Conservation (phyloP, 768 basidiomycete genomes). For the Arthromyces matolae region DNA sequence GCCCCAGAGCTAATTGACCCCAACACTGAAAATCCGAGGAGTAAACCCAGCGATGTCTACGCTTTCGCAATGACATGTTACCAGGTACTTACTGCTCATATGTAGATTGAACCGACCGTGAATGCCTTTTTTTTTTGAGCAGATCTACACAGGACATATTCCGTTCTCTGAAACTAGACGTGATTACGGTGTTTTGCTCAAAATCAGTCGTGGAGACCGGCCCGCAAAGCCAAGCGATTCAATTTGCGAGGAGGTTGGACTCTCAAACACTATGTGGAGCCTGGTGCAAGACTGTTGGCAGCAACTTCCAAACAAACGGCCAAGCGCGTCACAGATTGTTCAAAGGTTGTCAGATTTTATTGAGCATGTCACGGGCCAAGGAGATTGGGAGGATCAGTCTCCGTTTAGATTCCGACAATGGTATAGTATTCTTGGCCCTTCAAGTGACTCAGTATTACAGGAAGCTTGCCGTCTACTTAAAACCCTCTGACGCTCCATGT, state of each 20-base stretch:
- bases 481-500: too few relatives aligned
- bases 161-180: constrained; percentile 1
- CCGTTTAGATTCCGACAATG: not conserved
- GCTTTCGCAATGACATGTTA: constrained; percentile 20
- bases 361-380: not conserved
- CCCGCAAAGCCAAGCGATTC: not conserved
- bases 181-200: not conserved
- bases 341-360: not conserved
- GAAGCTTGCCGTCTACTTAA: not conserved
- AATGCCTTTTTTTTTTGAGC: not conserved
- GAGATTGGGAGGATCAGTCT: constrained; percentile 1
- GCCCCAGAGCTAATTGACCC: constrained; percentile 34
- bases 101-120: not conserved
- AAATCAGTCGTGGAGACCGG: not conserved
- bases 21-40: constrained; percentile 12
- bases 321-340: not conserved
- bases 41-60: constrained; percentile 14
- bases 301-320: not conserved
- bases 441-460: not conserved
- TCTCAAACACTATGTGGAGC: not conserved
- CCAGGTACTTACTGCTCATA: constrained; percentile 8
- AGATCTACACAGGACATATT: constrained; percentile 2
- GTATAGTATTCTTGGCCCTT: too few relatives aligned
- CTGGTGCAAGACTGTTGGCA: constrained; percentile 1
- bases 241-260: not conserved